Percentiles rank a stretch among this genome's conserved stretches.
phyloP scores from a whole-genome alignment of 140 eudicot species.

The Anethum foeniculum region DNA sequence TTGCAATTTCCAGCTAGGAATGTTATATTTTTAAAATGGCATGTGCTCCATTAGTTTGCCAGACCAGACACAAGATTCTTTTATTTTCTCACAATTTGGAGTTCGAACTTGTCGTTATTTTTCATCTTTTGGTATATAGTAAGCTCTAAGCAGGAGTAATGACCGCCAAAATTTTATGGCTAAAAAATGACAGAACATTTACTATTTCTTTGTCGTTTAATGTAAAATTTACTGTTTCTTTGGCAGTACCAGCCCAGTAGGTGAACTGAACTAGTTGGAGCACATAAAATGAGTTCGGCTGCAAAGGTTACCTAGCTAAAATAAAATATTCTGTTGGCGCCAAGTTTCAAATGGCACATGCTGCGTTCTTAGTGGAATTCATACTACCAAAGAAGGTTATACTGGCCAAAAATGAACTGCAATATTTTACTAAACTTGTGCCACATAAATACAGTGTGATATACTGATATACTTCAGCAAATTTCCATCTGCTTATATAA shows the following conservation, averaged over 20 bases:
- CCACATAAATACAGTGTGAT: too few relatives aligned
- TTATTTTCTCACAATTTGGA: constrained; percentile 11
- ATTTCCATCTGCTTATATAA: neutral
- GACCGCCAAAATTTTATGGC: constrained; percentile 4
- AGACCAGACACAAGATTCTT: constrained; percentile 23
- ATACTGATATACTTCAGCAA: neutral
- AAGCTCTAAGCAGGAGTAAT: constrained; percentile 9
- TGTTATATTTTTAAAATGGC: constrained; percentile 6
- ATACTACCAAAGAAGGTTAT: neutral
- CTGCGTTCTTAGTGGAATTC: neutral
- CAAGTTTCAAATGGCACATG: neutral
- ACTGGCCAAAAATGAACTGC: neutral
- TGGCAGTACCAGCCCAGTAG: neutral
- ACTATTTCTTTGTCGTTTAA: neutral
- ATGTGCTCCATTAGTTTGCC: constrained; percentile 27
- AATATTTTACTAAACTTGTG: neutral
- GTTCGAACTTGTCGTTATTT: constrained; percentile 15
- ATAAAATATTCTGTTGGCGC: neutral
- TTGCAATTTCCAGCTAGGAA: constrained; percentile 12
- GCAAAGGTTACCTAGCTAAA: neutral
- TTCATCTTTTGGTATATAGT: constrained; percentile 21
- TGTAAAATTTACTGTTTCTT: neutral
- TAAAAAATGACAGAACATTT: neutral
- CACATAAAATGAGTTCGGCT: neutral
- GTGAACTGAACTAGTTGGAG: neutral